Evolutionary conservation across 2,329 filamentous ascomycete genomes (phyloP), one percentile per base, ranked within the genome.

Genomic region (Claviceps sp.): DNA sequence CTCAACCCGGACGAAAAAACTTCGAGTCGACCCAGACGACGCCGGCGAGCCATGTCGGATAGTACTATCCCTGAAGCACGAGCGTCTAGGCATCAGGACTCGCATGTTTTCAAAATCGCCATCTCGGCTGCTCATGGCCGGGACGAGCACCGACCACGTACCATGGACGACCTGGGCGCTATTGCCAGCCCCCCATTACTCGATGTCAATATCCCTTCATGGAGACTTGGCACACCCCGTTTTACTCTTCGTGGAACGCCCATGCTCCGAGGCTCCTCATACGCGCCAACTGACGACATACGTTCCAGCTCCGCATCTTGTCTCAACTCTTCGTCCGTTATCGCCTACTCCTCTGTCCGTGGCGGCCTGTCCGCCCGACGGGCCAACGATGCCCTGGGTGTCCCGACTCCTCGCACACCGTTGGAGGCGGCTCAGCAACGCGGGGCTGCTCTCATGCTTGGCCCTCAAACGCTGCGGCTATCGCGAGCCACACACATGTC

Each of bases 141-240:
- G 5, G 48, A 46, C 24, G 78, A 79, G 34, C 62, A 65, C 42
- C 76, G 79, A 50, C 78, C 82, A 26, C 84, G 77, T 62, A 84
- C 81, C 5, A 75, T 79, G 55, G 81, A 84, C 61, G 78, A 79
- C 59, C 54, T 76, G 44, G 69, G 73, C 58, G 57, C 63, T 13
- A 59, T 66, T 18, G 62, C 64, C 42, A 42, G 30, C 13, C 67
- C 72, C 41, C 81, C 79, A 13, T 69, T 81, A 38, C 72, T 94
- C 49, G 79, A 89, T 58, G 77, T 91, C 44, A 75, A 82, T 22
- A 95, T 95, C 49, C 89, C 90, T 38, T 84, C 87, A 52, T 94
- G 90, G 74, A 83, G 84, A 57, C 72, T 96, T 53, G 90, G 89
- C 13, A 86, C 84, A 1, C 88, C 89, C 18, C 80, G 82, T 54